phyloP scores from a whole-genome alignment of 345 rosid genomes.

The Toxicodendron radicans region DNA sequence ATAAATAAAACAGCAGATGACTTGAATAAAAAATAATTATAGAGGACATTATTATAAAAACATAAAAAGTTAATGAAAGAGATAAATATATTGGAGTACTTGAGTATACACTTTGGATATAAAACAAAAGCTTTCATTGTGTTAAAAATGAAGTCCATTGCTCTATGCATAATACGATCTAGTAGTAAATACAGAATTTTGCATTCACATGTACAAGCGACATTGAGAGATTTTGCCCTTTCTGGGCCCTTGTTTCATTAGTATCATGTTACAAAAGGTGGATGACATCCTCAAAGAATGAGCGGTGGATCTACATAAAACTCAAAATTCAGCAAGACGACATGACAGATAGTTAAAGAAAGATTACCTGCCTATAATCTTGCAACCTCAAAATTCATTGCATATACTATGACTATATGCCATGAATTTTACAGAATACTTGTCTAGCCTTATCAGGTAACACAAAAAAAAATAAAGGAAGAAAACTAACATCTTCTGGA shows the following conservation, averaged over 20 bases:
- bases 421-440: not conserved
- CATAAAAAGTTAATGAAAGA: not conserved
- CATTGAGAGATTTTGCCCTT: not conserved
- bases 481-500: not conserved
- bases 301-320: not conserved
- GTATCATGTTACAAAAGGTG: not conserved
- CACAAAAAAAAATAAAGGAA: not conserved
- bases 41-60: not conserved
- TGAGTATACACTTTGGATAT: not conserved
- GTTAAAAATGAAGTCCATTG: not conserved
- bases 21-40: not conserved
- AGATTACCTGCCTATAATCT: not conserved
- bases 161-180: not conserved
- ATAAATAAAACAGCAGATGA: conserved; percentile 1
- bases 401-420: not conserved
- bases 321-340: not conserved
- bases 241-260: not conserved
- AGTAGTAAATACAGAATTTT: not conserved
- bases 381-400: not conserved
- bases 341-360: not conserved
- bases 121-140: not conserved
- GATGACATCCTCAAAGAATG: not conserved
- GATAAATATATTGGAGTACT: not conserved
- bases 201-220: not conserved
- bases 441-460: not conserved